A percentile compares a stretch with the other conserved stretches of the same genome.
These are phyloP conservation scores for Quercus agrifolia DNA, from an alignment of 306 rosid genomes.

Conservation along the genomic window DNA sequence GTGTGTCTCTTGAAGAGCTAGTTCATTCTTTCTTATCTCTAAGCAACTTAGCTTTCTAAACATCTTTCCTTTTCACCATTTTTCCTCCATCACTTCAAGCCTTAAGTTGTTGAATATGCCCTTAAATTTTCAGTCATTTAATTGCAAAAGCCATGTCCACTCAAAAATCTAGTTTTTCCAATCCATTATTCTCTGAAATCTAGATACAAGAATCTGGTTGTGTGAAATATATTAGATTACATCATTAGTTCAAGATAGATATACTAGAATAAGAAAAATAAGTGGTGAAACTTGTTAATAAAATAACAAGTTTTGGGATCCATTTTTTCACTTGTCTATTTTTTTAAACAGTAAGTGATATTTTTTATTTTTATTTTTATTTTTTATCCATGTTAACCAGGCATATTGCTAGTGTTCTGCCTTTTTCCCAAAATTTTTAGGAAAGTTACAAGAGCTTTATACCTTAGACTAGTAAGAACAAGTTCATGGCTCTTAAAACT, in stretches of 20 bases:
- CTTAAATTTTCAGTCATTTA: background rate
- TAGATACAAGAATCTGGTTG: background rate
- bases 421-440: too few relatives aligned
- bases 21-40: too few relatives aligned
- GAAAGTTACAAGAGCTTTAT: too few relatives aligned
- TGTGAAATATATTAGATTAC: background rate
- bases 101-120: constrained; percentile 7
- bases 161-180: background rate
- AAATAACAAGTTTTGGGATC: too few relatives aligned
- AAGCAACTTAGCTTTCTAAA: too few relatives aligned
- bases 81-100: background rate
- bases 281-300: background rate
- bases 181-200: background rate
- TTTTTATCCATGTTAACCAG: too few relatives aligned
- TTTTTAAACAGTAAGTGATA: background rate
- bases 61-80: too few relatives aligned
- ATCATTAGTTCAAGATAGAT: background rate
- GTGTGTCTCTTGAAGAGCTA: too few relatives aligned
- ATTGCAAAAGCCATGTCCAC: background rate
- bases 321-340: background rate
- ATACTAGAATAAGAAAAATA: background rate
- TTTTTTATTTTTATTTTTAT: too few relatives aligned
- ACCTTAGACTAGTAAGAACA: too few relatives aligned
- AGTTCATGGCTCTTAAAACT: too few relatives aligned
- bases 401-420: too few relatives aligned